Base-by-base conservation (phyloP, 257 asterid genomes). In the Nicotiana obtusifolia region DNA sequence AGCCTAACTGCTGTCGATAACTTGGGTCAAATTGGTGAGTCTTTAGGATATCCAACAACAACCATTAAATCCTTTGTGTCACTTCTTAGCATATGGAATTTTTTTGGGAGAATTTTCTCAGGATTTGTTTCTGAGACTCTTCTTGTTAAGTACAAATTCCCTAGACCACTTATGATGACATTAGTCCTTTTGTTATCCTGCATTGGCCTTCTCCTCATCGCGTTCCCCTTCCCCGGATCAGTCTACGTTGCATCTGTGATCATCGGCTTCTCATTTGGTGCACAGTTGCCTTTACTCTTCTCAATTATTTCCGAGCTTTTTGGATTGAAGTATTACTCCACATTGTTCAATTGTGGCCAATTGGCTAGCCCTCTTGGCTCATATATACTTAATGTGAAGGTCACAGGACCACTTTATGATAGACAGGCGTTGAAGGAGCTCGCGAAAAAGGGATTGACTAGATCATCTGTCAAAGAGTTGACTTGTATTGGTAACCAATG, bases 261-360 rank as follows among this genome's bases (percentile, higher is more conserved):
- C 14, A 90, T 93, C 9, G 98, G 98, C 11, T 93, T 93, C 86
- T 92, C 97, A 5, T 93, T 92, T 69, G 97, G 97, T 14, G 93
- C 98, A 3, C 97, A 91, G 56, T 54, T 92, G 77, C 95, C 97
- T 3, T 65, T 92, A 47, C 82, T 93, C 2, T 89, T 89, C 66
- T 87, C 95, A 0, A 91, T 92, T 3, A 91, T 93, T 13, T 92
- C 95, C 1, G 98, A 93, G 87, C 87, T 92, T 24, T 92, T 92
- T 59, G 98, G 97, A 30, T 87, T 92, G 13, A 93, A 93, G 30
- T 85, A 89, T 64, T 92, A 89, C 82, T 91, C 97, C 28, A 91
- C 97, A 8, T 77, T 92, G 88, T 92, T 93, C 86, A 93, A 92
- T 28, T 92, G 97, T 82, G 98, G 95, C 1, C 98, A 93, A 78